phyloP scores from a whole-genome alignment of 2,329 filamentous ascomycete species.

The Xylariaceae sp. region DNA sequence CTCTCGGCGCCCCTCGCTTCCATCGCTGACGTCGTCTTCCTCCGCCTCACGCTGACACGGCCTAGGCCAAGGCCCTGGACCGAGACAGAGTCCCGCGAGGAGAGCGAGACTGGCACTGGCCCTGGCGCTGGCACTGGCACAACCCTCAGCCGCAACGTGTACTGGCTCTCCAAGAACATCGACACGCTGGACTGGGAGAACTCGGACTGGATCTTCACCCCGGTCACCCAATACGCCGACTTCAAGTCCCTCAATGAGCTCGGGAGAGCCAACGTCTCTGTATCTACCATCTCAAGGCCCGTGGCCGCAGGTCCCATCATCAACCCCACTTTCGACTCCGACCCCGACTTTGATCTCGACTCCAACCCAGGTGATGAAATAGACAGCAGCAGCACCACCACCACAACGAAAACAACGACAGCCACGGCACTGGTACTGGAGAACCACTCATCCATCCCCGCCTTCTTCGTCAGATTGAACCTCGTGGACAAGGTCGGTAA shows the following conservation, averaged over 20 bases:
- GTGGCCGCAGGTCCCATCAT: slow-evolving; percentile 27
- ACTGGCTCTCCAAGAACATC: slow-evolving; percentile 46
- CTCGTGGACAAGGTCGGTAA: slow-evolving; percentile 39
- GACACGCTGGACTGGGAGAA: slow-evolving; percentile 51
- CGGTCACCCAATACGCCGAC: slow-evolving; percentile 46
- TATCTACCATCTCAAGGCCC: slow-evolving; percentile 17
- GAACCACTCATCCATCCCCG: slow-evolving; percentile 48
- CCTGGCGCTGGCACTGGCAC: slow-evolving; percentile 22
- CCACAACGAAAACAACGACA: no score
- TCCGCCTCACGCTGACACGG: slow-evolving; percentile 44
- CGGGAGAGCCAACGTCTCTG: slow-evolving; percentile 32
- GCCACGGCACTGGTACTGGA: no score
- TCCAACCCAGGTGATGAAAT: no score
- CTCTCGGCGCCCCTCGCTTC: slow-evolving; percentile 30
- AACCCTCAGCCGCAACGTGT: slow-evolving; percentile 51
- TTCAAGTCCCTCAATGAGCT: slow-evolving; percentile 41
- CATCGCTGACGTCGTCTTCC: slow-evolving; percentile 41
- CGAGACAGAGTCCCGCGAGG: no score
- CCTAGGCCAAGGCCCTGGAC: no score
- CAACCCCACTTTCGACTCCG: no score
- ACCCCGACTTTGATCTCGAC: no score
- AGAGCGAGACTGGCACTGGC: no score
- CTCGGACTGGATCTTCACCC: slow-evolving; percentile 56
- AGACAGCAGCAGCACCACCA: no score
- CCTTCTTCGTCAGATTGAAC: slow-evolving; percentile 51